These are phyloP conservation scores for Magnolia sinica DNA, from an alignment of 164 flowering plant genomes.

Conservation along the genomic window DNA sequence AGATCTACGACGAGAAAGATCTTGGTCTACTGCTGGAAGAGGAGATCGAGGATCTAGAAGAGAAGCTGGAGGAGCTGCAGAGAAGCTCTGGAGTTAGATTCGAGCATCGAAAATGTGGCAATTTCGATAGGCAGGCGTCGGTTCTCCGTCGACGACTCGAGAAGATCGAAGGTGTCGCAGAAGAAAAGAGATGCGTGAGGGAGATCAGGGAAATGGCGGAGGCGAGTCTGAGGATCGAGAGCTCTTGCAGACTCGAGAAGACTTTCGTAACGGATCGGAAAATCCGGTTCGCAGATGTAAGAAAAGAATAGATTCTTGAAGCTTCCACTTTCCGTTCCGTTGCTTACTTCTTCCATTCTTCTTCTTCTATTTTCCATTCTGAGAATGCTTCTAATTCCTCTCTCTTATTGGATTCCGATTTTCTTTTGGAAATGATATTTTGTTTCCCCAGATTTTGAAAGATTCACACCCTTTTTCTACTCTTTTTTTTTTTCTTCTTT, in stretches of 20 bases:
- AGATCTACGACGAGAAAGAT: constrained; percentile 49
- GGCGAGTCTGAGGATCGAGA: constrained; percentile 37
- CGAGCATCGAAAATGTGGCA: constrained; percentile 33
- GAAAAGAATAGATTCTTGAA: constrained; percentile 9
- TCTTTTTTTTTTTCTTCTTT: not conserved
- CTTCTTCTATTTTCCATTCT: not conserved
- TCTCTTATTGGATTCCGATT: not conserved
- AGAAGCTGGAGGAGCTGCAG: constrained; percentile 48
- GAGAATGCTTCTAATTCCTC: too few species aligned
- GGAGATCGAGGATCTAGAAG: constrained; percentile 51
- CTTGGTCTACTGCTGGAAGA: constrained; percentile 40
- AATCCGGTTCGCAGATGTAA: constrained; percentile 39
- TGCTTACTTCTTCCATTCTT: not conserved
- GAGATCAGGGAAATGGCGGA: constrained; percentile 55
- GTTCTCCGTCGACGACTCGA: constrained; percentile 49
- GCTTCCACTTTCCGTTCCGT: not conserved
- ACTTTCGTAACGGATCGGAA: constrained; percentile 19
- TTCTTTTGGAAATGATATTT: not conserved
- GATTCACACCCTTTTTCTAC: not conserved
- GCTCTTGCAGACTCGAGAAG: constrained; percentile 16
- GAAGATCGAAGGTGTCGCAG: constrained; percentile 34
- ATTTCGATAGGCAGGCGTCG: constrained; percentile 59
- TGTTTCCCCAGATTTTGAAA: not conserved
- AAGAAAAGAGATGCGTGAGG: constrained; percentile 28
- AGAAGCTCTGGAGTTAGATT: constrained; percentile 26